Conservation (phyloP, 1,139 yeast genomes). For the Blastobotrys illinoisensis region DNA sequence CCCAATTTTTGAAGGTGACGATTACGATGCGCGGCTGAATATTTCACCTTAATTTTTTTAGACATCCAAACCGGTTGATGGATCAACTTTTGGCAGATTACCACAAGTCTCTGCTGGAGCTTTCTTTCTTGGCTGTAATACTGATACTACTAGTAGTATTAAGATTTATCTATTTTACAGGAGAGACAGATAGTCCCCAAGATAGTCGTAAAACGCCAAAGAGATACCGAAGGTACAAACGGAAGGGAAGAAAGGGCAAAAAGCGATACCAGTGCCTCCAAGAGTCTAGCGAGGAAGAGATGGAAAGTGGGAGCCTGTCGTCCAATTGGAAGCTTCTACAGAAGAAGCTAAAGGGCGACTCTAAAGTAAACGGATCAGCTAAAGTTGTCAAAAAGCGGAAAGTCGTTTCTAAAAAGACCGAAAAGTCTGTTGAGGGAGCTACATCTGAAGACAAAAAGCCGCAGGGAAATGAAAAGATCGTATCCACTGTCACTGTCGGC, state of each 20-base stretch:
- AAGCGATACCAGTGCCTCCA: background rate
- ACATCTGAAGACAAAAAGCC: background rate
- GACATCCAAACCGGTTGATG: background rate
- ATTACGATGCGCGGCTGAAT: background rate
- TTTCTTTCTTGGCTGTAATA: background rate
- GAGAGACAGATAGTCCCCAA: background rate
- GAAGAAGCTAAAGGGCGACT: slow-evolving; percentile 12
- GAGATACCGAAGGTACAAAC: background rate
- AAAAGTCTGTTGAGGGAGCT: background rate
- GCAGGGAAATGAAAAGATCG: background rate
- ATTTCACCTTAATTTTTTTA: background rate
- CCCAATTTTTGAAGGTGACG: background rate
- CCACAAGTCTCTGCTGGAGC: background rate
- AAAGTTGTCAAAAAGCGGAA: slow-evolving; percentile 3
- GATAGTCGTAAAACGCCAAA: background rate
- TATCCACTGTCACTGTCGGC: background rate
- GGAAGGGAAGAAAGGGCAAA: background rate
- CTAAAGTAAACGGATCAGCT: background rate
- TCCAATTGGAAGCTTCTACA: slow-evolving; percentile 22
- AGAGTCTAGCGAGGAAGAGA: background rate
- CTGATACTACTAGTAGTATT: background rate
- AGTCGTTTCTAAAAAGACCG: background rate
- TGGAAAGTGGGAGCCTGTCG: slow-evolving; percentile 12
- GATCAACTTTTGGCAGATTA: background rate
- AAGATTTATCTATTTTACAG: background rate